Conservation (phyloP, 805 yeast genomes). For the Saturnispora diversa region DNA sequence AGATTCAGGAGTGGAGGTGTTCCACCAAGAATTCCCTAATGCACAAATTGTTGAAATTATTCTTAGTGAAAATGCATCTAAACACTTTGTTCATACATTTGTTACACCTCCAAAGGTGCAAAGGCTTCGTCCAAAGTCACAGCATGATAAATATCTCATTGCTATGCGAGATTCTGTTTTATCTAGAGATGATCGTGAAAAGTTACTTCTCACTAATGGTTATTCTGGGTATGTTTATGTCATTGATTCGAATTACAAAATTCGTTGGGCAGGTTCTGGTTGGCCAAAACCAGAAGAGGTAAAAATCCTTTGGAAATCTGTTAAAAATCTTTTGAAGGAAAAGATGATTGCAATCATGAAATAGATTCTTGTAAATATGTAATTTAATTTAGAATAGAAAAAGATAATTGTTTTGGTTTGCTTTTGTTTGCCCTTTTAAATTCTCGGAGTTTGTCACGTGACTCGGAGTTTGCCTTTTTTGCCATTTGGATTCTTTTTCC, state of each 20-base stretch:
- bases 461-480: neutral
- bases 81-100: constrained; percentile 53
- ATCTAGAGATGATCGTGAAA: constrained; percentile 47
- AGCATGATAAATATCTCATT: constrained; percentile 51
- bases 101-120: constrained; percentile 36
- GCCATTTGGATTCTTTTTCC: too few species aligned
- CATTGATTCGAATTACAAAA: constrained; percentile 62
- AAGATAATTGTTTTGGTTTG: too few species aligned
- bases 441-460: constrained; percentile 2
- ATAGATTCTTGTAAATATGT: constrained; percentile 1
- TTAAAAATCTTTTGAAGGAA: constrained; percentile 51
- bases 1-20: constrained; percentile 33
- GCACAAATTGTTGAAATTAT: constrained; percentile 72
- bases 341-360: constrained; percentile 10
- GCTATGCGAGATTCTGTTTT: constrained; percentile 50
- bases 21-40: constrained; percentile 38
- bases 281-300: constrained; percentile 62
- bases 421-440: too few species aligned
- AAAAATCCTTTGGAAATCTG: constrained; percentile 55
- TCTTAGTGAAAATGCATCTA: constrained; percentile 64
- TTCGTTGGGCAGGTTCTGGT: constrained; percentile 92
- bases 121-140: constrained; percentile 21
- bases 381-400: too few species aligned
- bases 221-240: constrained; percentile 80
- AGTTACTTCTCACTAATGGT: constrained; percentile 59